phyloP scores from a whole-genome alignment of 2,329 filamentous ascomycete species.

The Fusarium equiseti region DNA sequence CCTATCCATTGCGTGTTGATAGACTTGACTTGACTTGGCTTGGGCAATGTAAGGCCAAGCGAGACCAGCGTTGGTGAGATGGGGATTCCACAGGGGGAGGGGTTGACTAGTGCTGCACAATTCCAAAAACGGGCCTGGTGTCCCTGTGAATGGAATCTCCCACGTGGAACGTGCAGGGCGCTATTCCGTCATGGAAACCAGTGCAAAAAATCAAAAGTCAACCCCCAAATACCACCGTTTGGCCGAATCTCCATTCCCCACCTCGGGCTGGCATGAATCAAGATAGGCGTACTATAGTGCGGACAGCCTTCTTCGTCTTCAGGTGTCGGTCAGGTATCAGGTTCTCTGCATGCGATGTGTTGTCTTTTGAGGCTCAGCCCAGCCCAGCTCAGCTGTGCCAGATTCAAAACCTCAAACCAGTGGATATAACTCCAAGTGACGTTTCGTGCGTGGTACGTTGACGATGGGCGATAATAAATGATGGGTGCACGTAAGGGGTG shows the following conservation, averaged over 20 bases:
- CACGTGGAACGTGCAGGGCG: slow-evolving; percentile 51
- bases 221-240: slow-evolving; percentile 40
- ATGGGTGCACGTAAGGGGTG: slow-evolving; percentile 39
- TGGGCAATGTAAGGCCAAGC: slow-evolving; percentile 34
- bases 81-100: slow-evolving; percentile 22
- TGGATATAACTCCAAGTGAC: slow-evolving; percentile 29
- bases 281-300: slow-evolving; percentile 9
- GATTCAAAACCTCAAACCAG: slow-evolving; percentile 23
- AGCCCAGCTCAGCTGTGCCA: slow-evolving; percentile 26
- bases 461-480: slow-evolving; percentile 6
- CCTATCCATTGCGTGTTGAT: slow-evolving; percentile 11
- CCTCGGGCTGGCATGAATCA: slow-evolving; percentile 30
- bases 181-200: slow-evolving; percentile 43
- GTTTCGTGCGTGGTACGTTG: slow-evolving; percentile 23
- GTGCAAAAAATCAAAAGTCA: slow-evolving; percentile 39
- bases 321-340: slow-evolving; percentile 9
- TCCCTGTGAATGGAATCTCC: slow-evolving; percentile 43
- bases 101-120: slow-evolving; percentile 45
- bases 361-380: slow-evolving; percentile 30
- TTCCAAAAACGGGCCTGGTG: slow-evolving; percentile 43
- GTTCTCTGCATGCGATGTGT: slow-evolving; percentile 18
- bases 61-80: slow-evolving; percentile 25
- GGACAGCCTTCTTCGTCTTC: slow-evolving; percentile 2
- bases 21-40: slow-evolving; percentile 7
- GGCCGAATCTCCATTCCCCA: slow-evolving; percentile 35